Conservation (phyloP, 2,329 filamentous ascomycete species). For the Neonectria ditissima region DNA sequence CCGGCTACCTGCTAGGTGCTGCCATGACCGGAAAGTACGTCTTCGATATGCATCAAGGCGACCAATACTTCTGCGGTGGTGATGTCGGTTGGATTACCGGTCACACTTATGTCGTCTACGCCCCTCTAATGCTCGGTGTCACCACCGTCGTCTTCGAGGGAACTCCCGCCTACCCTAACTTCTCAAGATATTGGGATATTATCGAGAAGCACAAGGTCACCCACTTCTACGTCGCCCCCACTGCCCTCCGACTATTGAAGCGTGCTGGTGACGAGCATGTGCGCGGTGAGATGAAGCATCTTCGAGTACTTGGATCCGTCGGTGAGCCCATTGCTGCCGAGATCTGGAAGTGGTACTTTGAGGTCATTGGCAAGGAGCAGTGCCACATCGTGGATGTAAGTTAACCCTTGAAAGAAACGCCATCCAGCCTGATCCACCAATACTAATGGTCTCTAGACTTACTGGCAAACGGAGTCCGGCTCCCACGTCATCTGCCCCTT, state of each 20-base stretch:
- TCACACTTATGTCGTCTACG: conserved; percentile 98
- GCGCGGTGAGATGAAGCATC: conserved; percentile 86
- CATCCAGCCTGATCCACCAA: neutral
- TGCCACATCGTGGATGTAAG: conserved; percentile 94
- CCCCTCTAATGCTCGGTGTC: conserved; percentile 90
- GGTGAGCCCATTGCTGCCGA: conserved; percentile 98
- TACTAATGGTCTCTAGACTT: conserved; percentile 73
- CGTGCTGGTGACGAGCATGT: conserved; percentile 94
- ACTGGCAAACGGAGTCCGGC: conserved; percentile 99
- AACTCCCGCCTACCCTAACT: conserved; percentile 96
- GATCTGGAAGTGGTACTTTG: conserved; percentile 99
- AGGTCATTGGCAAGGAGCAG: conserved; percentile 92
- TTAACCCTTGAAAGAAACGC: conserved; percentile 40
- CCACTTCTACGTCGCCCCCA: conserved; percentile 98
- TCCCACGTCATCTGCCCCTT: conserved; percentile 96
- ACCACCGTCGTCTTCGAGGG: conserved; percentile 98
- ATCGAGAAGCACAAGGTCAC: conserved; percentile 95
- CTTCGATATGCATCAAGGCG: conserved; percentile 95
- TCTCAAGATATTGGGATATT: conserved; percentile 99
- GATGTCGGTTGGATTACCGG: conserved; percentile 99
- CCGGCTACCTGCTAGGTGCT: conserved; percentile 92
- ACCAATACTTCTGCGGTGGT: conserved; percentile 96
- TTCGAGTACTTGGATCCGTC: conserved; percentile 92
- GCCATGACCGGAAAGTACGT: conserved; percentile 97
- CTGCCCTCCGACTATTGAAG: conserved; percentile 92